These are phyloP conservation scores for Cordyceps tenuipes DNA, from an alignment of 2,329 filamentous ascomycete species.

Conservation along the genomic window DNA sequence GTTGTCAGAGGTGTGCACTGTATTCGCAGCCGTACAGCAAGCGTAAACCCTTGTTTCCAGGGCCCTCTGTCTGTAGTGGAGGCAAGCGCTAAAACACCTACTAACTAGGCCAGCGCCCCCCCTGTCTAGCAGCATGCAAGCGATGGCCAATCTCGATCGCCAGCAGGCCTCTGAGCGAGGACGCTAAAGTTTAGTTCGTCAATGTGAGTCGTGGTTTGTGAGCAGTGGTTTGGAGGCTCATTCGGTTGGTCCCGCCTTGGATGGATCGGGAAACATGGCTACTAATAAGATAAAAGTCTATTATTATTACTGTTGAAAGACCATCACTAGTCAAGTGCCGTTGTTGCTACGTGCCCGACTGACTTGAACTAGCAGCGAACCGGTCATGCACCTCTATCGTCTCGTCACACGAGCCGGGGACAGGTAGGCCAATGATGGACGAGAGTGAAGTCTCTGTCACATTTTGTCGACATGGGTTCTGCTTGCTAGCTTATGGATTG, in stretches of 20 bases:
- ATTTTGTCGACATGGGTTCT: not conserved
- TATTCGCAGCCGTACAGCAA: no score
- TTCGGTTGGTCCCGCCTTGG: constrained; percentile 32
- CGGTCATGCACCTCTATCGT: constrained; percentile 7
- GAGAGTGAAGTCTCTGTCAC: not conserved
- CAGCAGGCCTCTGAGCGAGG: constrained; percentile 2
- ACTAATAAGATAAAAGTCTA: no score
- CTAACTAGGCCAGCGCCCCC: constrained; percentile 3
- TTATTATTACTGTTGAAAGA: no score
- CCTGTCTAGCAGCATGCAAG: constrained; percentile 12
- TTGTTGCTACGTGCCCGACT: no score
- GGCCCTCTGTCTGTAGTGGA: not conserved
- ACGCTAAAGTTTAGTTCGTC: constrained; percentile 3
- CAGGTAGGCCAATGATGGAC: not conserved
- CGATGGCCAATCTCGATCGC: constrained; percentile 14
- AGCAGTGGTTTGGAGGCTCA: not conserved
- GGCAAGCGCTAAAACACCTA: constrained; percentile 12
- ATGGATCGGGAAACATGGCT: not conserved
- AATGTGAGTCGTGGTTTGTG: no score
- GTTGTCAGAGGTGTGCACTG: no score
- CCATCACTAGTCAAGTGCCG: no score
- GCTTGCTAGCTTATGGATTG: no score
- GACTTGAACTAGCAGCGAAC: not conserved
- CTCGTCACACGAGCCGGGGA: constrained; percentile 2
- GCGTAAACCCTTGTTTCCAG: constrained; percentile 1